Base-by-base conservation (phyloP, 1,284 basidiomycete species). In the Ustilago loliicola region DNA sequence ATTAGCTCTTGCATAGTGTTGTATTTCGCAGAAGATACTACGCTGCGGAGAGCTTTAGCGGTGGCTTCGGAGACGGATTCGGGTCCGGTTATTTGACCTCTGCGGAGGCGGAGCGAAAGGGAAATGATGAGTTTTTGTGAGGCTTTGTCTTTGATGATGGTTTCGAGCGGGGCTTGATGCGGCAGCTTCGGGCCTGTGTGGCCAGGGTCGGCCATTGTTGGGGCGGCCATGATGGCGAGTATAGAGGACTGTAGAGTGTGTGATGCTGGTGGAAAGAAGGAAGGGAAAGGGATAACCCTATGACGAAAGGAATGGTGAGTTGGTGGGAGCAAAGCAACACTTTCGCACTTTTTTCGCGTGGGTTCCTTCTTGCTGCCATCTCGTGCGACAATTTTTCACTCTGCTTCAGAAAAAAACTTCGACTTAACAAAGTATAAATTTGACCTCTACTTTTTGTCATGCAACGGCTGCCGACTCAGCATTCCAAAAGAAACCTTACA, bases 1-100 rank as follows among this genome's bases (percentile, higher is more conserved):
- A 96, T 89, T 6, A 98, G 89, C 81, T 97, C 93, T 56, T 94
- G 93, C 80, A 98, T 93, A 75, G 92, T 93, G 40, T 90, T 91
- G 83, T 96, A 97, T 66, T 91, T 91, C 7, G 94, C 93, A 79
- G 92, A 92, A 7, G 94, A 91, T 10, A 98, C 92, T 65, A 98
- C 93, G 83, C 94, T 93, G 51, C 94, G 91, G 34, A 98, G 89
- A 19, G 96, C 91, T 30, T 93, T 90, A 2, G 95, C 90, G 0
- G 96, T 98, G 83, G 97, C 95, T 13, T 96, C 88, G 0, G 96
- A 95, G 3, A 96, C 92, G 1, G 65, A 71, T 58, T 79, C 72
- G 5, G 81, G 78, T 0, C 79, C 79, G 1, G 55, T 48, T 34
- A 82, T 57, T 48, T 83, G 78, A 15, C 73, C 66, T 29, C 81